phyloP scores from a whole-genome alignment of 352 stramenopile species.

The Plasmopara viticola region DNA sequence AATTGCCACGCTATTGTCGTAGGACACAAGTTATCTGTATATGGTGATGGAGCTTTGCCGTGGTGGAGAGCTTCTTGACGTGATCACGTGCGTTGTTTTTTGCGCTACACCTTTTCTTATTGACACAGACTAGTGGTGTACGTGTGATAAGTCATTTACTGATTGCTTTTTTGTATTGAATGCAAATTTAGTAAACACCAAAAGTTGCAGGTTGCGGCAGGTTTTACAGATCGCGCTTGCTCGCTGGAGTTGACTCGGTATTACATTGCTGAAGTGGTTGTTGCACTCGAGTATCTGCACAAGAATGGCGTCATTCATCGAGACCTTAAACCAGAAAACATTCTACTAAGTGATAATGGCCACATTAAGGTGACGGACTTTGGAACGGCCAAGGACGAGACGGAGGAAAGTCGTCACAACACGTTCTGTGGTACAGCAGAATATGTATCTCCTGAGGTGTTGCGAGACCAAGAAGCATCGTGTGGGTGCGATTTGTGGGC shows the following conservation, averaged over 20 bases:
- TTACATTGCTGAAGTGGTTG: conserved; percentile 91
- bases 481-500: conserved; percentile 87
- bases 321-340: conserved; percentile 92
- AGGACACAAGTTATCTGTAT: conserved; percentile 75
- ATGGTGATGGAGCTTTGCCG: conserved; percentile 89
- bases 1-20: background rate
- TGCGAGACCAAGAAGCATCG: conserved; percentile 78
- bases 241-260: conserved; percentile 85
- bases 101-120: background rate
- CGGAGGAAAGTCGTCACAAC: conserved; percentile 74
- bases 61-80: conserved; percentile 77
- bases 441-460: conserved; percentile 89
- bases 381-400: conserved; percentile 80
- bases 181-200: conserved; percentile 54
- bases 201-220: conserved; percentile 51
- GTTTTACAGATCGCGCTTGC: conserved; percentile 59
- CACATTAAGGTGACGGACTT: conserved; percentile 91
- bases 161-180: background rate
- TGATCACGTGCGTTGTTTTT: conserved; percentile 67
- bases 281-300: conserved; percentile 93
- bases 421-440: conserved; percentile 90
- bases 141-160: background rate
- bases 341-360: conserved; percentile 74
- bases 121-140: background rate
- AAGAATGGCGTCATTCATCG: conserved; percentile 92